Percentiles rank a stretch among this genome's conserved stretches.
Evolutionary conservation across 2,329 filamentous ascomycete genomes (phyloP).

Genomic region (Pyrenophora seminiperda): DNA sequence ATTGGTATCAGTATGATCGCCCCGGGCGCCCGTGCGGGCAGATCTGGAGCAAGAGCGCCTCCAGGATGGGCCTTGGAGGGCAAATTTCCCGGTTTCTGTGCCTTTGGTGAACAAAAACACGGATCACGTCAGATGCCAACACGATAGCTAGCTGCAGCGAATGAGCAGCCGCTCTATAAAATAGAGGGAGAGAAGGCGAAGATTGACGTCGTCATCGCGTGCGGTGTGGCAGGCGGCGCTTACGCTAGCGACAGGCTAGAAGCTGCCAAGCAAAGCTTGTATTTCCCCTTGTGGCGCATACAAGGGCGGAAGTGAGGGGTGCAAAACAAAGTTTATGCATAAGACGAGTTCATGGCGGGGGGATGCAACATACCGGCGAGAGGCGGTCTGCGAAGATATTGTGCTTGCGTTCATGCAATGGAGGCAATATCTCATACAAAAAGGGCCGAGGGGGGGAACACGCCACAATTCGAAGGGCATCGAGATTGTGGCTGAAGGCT

Average conservation of each 20-base stretch:
- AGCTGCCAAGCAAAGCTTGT: slow-evolving; percentile 13
- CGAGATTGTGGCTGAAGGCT: slow-evolving; percentile 18
- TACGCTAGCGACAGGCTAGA: slow-evolving; percentile 3
- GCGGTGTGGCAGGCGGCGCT: slow-evolving; percentile 11
- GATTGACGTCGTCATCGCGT: slow-evolving; percentile 15
- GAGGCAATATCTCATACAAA: background rate
- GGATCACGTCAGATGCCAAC: too few relatives aligned
- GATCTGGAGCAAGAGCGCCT: slow-evolving; percentile 14
- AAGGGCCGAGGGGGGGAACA: background rate
- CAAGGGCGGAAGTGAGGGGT: background rate
- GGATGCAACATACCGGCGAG: background rate
- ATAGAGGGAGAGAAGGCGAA: slow-evolving; percentile 1
- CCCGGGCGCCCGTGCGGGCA: slow-evolving; percentile 21
- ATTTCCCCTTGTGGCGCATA: slow-evolving; percentile 7
- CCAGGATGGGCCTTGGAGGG: slow-evolving; percentile 12
- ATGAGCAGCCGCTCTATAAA: slow-evolving; percentile 5
- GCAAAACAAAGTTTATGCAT: background rate
- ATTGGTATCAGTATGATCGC: too few relatives aligned
- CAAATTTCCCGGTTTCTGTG: slow-evolving; percentile 9
- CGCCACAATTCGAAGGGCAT: slow-evolving; percentile 9
- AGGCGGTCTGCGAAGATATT: too few relatives aligned
- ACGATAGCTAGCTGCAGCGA: background rate
- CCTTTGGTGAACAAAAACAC: background rate
- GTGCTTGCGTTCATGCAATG: background rate
- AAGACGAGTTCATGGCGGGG: background rate